Evolutionary conservation across 345 rosid genomes (phyloP).

Genomic region (Arabidopsis suecica): DNA sequence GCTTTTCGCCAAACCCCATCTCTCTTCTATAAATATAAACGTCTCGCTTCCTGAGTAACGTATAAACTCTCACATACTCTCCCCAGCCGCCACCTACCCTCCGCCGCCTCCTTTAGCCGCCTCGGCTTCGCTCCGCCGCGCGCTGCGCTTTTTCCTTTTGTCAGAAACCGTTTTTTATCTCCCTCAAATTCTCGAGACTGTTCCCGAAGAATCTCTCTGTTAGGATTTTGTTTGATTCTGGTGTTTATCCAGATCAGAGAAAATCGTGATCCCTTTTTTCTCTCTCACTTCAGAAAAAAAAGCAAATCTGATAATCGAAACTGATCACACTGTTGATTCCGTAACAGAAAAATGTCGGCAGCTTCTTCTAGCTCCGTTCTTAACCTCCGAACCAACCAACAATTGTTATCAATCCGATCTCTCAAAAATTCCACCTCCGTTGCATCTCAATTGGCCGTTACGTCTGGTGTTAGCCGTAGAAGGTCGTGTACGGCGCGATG

Average conservation of each 20-base stretch:
- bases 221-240: neutral
- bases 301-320: conserved; percentile 18
- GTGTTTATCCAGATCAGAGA: too few species aligned
- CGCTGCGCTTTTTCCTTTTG: neutral
- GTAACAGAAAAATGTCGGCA: conserved; percentile 57
- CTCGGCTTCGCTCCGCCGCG: conserved; percentile 35
- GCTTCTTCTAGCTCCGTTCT: conserved; percentile 52
- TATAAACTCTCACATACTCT: conserved; percentile 12
- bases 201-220: neutral
- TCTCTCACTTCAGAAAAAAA: too few species aligned
- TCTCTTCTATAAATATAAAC: conserved; percentile 13
- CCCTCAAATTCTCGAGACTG: neutral
- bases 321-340: conserved; percentile 9
- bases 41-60: conserved; percentile 3
- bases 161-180: too few species aligned
- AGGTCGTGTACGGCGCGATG: conserved; percentile 45
- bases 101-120: neutral
- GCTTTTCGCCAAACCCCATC: neutral
- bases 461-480: conserved; percentile 40
- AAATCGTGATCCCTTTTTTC: too few species aligned
- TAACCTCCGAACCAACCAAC: conserved; percentile 44
- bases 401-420: conserved; percentile 39
- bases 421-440: conserved; percentile 38
- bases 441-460: conserved; percentile 49
- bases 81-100: conserved; percentile 43